Conservation (phyloP, 2,329 filamentous ascomycete genomes). For the Shiraia bambusicola region DNA sequence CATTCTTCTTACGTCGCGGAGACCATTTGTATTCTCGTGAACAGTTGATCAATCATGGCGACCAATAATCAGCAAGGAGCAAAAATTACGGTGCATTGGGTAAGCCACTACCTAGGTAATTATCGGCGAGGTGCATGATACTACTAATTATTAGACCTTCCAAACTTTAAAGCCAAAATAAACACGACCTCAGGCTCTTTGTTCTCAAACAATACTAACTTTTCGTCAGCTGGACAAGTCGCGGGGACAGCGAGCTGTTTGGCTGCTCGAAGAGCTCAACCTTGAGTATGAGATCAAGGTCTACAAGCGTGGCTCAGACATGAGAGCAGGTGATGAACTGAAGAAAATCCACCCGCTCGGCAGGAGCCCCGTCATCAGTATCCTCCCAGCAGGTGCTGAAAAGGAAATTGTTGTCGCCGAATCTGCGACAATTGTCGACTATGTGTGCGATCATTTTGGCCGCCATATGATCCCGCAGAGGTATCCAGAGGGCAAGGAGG, state of each 20-base stretch:
- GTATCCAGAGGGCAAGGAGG: constrained; percentile 57
- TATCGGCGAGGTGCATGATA: constrained; percentile 8
- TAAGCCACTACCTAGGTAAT: too few species aligned
- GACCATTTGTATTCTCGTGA: neutral
- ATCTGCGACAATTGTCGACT: constrained; percentile 78
- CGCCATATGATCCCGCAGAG: constrained; percentile 53
- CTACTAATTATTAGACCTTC: too few species aligned
- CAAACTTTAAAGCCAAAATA: too few species aligned
- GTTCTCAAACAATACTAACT: neutral
- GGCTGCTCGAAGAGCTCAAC: constrained; percentile 81
- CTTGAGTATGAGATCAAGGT: constrained; percentile 77
- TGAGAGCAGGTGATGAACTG: constrained; percentile 73
- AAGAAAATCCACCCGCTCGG: constrained; percentile 80
- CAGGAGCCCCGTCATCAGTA: constrained; percentile 77
- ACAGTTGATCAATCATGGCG: constrained; percentile 8
- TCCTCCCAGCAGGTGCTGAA: constrained; percentile 54
- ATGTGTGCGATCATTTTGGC: constrained; percentile 70
- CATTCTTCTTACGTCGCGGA: too few species aligned
- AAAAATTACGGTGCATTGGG: constrained; percentile 42
- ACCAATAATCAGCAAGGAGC: constrained; percentile 32
- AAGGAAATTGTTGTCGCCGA: constrained; percentile 71
- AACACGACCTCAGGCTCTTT: too few species aligned
- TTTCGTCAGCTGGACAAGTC: constrained; percentile 75
- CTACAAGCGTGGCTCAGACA: constrained; percentile 67
- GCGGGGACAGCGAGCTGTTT: constrained; percentile 78